Base-by-base conservation (phyloP, 108 stramenopile species). In the Schizochytrium sp. region DNA sequence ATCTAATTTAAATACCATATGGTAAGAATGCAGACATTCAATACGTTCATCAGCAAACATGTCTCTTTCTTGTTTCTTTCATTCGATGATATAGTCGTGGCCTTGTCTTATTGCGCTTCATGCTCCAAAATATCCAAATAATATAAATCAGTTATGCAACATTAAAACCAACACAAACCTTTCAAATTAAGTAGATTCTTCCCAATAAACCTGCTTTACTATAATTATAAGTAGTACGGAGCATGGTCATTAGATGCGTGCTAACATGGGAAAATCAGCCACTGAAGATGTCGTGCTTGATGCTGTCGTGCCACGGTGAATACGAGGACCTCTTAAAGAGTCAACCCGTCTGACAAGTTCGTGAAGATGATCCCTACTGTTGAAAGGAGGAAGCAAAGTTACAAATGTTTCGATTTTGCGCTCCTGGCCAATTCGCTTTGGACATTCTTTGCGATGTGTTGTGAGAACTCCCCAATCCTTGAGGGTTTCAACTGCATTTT, bases 231-330 rank as follows among this genome's bases (percentile, higher is more conserved):
- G 28, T 28, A 28, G 28, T 28, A 28, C 28, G 28, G 28, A 28
- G 28, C 28, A 28, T 28, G 28, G 28, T 60, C 2, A 60, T 72
- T 41, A 72, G 13, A 72, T 72, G 17, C 76, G 47, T 5, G 76
- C 76, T 5, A 83, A 53, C 76, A 83, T 83, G 45, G 76, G 76
- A 40, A 83, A 83, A 3, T 83, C 40, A 17, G 76, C 76, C 1
- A 83, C 76, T 13, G 76, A 83, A 50, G 76, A 46, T 7, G 76
- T 55, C 1, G 64, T 28, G 12, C 50, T 5, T n/a, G 12, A 12
- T 7, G 53, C 19, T 7, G 10, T 53, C 10, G 0, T n/a, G 47
- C 76, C 5, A 19, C 5, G 47, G 28, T 55, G 76, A 5, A 83
- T 5, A 5, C 38, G 47, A 5, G 76, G 76, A n/a, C 76, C 76